Evolutionary conservation across 805 yeast species (phyloP).

Genomic region (Groenewaldozyma salmanticensis): DNA sequence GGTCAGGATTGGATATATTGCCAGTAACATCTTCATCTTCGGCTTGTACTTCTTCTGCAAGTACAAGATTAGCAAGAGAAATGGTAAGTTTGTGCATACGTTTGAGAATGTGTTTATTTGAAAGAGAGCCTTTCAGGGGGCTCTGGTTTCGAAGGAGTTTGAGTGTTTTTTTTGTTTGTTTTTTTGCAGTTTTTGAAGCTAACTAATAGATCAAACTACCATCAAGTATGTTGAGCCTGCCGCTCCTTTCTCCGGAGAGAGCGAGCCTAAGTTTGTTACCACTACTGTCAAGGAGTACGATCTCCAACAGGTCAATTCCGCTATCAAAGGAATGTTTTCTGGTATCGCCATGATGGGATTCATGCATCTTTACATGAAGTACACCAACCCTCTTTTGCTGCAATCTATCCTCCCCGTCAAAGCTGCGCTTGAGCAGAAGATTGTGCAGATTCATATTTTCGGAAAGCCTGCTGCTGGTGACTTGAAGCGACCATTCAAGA

Average conservation of each 20-base stretch:
- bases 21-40: constrained; percentile 57
- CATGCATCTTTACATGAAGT: constrained; percentile 96
- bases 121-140: too few relatives aligned
- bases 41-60: constrained; percentile 59
- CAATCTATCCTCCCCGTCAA: constrained; percentile 87
- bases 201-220: constrained; percentile 55
- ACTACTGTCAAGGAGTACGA: constrained; percentile 95
- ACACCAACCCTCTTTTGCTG: constrained; percentile 93
- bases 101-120: background rate
- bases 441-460: constrained; percentile 83
- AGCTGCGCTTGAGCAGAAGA: constrained; percentile 79
- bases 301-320: constrained; percentile 68
- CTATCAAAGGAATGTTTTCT: constrained; percentile 67
- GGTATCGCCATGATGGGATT: constrained; percentile 94
- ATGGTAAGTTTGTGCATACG: constrained; percentile 32
- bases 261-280: constrained; percentile 60
- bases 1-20: constrained; percentile 62
- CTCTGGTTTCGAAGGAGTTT: too few relatives aligned
- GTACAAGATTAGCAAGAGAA: constrained; percentile 53
- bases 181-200: constrained; percentile 1
- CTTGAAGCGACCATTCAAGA: constrained; percentile 93
- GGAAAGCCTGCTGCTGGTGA: constrained; percentile 79
- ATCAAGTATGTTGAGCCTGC: constrained; percentile 85
- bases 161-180: background rate
- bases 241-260: constrained; percentile 64